Evolutionary conservation across 768 basidiomycete species (phyloP).

Genomic region (Suillus spraguei): DNA sequence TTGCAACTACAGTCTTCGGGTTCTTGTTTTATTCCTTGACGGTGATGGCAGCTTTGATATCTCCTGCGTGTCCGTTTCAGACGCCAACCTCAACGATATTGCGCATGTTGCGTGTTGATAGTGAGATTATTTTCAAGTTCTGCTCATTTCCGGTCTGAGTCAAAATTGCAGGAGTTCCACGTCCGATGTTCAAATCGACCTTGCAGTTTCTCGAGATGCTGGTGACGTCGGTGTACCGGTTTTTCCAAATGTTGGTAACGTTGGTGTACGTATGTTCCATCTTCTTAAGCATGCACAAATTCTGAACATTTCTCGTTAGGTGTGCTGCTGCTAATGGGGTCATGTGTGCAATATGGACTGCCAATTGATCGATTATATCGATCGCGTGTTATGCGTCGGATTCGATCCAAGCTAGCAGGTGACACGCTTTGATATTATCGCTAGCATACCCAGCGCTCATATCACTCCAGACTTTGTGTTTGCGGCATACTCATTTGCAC

Average conservation of each 20-base stretch:
- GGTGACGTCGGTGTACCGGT: no score
- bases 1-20: not conserved
- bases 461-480: no score
- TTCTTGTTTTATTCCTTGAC: conserved; percentile 8
- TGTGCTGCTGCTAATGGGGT: no score
- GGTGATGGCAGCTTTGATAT: conserved; percentile 10
- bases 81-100: conserved; percentile 1
- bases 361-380: no score
- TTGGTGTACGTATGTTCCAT: not conserved
- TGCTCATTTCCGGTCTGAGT: not conserved
- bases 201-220: not conserved
- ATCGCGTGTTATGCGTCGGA: no score
- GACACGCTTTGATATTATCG: not conserved
- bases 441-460: not conserved
- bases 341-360: no score
- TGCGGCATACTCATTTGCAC: no score
- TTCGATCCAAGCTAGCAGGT: not conserved
- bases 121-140: not conserved
- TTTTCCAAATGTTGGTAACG: no score
- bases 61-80: conserved; percentile 6
- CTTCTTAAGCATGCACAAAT: not conserved
- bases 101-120: not conserved
- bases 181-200: not conserved
- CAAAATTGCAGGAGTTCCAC: not conserved
- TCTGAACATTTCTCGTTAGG: not conserved